Evolutionary conservation across 1,284 basidiomycete genomes (phyloP), one percentile per base, ranked within the genome.

Genomic region (Leccinum insolens): DNA sequence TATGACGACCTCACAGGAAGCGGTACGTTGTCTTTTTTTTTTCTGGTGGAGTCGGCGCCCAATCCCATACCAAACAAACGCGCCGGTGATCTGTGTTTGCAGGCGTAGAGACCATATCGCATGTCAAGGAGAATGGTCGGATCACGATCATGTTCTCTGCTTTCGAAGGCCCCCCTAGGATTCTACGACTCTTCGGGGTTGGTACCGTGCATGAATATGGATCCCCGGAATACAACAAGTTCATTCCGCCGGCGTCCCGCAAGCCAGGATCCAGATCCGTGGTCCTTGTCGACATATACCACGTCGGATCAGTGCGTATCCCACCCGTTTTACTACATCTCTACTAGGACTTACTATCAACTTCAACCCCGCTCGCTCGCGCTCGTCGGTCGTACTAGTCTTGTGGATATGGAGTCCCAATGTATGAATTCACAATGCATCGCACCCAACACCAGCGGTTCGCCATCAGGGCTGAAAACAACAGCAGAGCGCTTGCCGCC

Each of bases 1-100:
- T 88, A 88, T 68, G 84, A 88, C 64, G 86, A 88, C 72, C 74
- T 87, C 64, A 80, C 81, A 6, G 87, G 87, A 2, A 87, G 84
- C 70, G 87, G 86, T 86, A 64, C 31, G 31, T 9, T 34, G 31
- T 34, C 31, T 34, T 34, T 34, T 34, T 34, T 8, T 25, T 25
- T 3, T 34, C 17, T 20, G 8, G 3, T 22, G 4, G 12, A 22
- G 15, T 8, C 8, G n/a, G n/a, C n/a, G 8, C 31, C 15, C 31
- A 31, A 31, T 31, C 28, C 28, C 39, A 5, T 34, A 34, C 31
- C 31, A 34, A 12, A 4, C 15, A 28, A 37, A 22, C 3, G 34
- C 31, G 61, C 31, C 31, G 31, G 15, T 5, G 52, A 7, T n/a
- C 60, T 34, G 49, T 5, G 37, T 7, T 31, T 25, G 31, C 59